These are phyloP conservation scores for Pseudoperonospora humuli DNA, from an alignment of 352 stramenopile genomes.

Conservation along the genomic window DNA sequence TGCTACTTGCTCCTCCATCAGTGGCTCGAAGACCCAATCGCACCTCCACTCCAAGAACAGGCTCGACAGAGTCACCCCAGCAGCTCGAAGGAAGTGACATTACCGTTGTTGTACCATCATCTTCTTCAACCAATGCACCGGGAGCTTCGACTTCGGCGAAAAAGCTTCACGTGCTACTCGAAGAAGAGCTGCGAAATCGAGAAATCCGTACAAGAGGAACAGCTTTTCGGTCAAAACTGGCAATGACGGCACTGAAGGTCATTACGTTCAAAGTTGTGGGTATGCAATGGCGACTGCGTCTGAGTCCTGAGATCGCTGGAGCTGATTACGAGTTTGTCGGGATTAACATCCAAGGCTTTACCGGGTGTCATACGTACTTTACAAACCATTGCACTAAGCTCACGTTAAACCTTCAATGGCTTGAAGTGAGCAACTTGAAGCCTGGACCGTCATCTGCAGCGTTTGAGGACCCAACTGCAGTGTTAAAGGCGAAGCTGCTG, in stretches of 20 bases:
- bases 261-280: slow-evolving; percentile 65
- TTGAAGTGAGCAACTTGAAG: slow-evolving; percentile 78
- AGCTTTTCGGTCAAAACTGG: slow-evolving; percentile 13
- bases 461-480: slow-evolving; percentile 67
- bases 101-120: slow-evolving; percentile 17
- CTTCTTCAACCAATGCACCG: no score
- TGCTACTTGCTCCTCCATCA: slow-evolving; percentile 59
- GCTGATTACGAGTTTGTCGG: slow-evolving; percentile 70
- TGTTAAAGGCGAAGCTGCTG: no score
- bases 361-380: slow-evolving; percentile 62
- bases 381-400: slow-evolving; percentile 72
- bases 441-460: slow-evolving; percentile 58
- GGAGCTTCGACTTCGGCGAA: slow-evolving; percentile 27
- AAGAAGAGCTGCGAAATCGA: slow-evolving; percentile 57
- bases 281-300: slow-evolving; percentile 43
- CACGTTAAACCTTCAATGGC: slow-evolving; percentile 66
- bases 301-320: slow-evolving; percentile 48
- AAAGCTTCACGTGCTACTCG: slow-evolving; percentile 45
- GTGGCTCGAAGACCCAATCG: slow-evolving; percentile 26
- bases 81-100: slow-evolving; percentile 26
- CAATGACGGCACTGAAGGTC: slow-evolving; percentile 41
- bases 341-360: slow-evolving; percentile 52
- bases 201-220: slow-evolving; percentile 45
- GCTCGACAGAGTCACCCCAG: slow-evolving; percentile 5
- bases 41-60: no score